These are phyloP conservation scores for Vitis labrusca DNA, from an alignment of 164 flowering plant species.

Conservation along the genomic window DNA sequence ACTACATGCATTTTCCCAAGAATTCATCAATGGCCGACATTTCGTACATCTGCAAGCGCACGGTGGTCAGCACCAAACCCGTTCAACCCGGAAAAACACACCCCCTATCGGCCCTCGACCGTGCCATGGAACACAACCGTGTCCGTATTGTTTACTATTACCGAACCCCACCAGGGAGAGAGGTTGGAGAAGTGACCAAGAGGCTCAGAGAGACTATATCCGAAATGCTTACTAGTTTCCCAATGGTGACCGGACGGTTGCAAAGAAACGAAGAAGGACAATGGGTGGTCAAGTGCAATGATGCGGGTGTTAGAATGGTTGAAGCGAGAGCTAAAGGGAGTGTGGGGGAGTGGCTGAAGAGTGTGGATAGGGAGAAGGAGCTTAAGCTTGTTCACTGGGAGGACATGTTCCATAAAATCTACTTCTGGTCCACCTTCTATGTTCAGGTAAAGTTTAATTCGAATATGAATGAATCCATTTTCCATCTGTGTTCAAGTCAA, in stretches of 20 bases:
- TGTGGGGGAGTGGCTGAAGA: conserved; percentile 52
- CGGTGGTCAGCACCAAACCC: conserved; percentile 51
- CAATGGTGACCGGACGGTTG: conserved; percentile 53
- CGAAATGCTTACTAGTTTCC: conserved; percentile 36
- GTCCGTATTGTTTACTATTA: conserved; percentile 51
- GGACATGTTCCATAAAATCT: conserved; percentile 51
- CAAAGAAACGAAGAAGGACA: conserved; percentile 32
- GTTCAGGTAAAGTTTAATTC: conserved; percentile 39
- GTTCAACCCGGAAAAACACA: conserved; percentile 37
- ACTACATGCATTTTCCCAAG: not conserved
- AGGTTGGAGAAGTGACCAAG: conserved; percentile 28
- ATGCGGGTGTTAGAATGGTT: conserved; percentile 62
- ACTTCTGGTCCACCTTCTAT: conserved; percentile 70
- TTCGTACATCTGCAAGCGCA: conserved; percentile 39
- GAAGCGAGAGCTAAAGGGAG: conserved; percentile 60
- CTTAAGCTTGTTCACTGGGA: conserved; percentile 65
- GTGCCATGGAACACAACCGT: conserved; percentile 47
- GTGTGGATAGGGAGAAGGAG: conserved; percentile 50
- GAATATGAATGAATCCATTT: too few species aligned
- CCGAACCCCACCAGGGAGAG: conserved; percentile 1
- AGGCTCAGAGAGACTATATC: conserved; percentile 40
- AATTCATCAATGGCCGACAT: conserved; percentile 34
- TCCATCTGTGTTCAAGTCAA: too few species aligned
- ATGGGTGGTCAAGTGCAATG: conserved; percentile 71
- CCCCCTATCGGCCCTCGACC: conserved; percentile 47